Evolutionary conservation across 1,284 basidiomycete species (phyloP).

Genomic region (Grifola frondosa): DNA sequence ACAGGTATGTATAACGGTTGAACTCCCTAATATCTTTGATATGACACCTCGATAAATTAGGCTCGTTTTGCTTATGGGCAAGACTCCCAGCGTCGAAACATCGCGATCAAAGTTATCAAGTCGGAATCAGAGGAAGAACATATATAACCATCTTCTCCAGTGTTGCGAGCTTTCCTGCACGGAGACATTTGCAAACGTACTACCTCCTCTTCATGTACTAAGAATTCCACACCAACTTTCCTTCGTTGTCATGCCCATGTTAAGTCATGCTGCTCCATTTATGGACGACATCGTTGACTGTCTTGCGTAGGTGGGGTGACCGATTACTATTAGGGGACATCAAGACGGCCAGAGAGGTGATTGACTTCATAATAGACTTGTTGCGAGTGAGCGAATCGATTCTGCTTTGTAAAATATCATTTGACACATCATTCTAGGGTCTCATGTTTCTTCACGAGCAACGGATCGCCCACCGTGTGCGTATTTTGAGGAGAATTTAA

Average conservation of each 20-base stretch:
- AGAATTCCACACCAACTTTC: not conserved
- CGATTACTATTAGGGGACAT: not conserved
- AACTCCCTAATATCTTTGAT: too few relatives aligned
- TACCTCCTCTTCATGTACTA: not conserved
- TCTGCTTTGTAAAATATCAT: not conserved
- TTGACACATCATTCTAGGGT: not conserved
- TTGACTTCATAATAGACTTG: slow-evolving; percentile 1
- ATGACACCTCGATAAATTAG: too few relatives aligned
- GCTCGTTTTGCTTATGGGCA: too few relatives aligned
- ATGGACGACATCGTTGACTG: not conserved
- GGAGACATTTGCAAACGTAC: not conserved
- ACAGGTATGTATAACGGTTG: too few relatives aligned
- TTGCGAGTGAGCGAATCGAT: not conserved
- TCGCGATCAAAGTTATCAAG: too few relatives aligned
- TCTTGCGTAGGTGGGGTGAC: slow-evolving; percentile 4
- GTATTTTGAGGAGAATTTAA: not conserved
- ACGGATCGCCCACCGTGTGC: slow-evolving; percentile 7
- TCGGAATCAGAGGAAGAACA: too few relatives aligned
- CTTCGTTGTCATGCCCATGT: slow-evolving; percentile 5
- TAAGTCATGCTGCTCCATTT: too few relatives aligned
- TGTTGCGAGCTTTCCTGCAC: too few relatives aligned
- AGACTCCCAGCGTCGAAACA: too few relatives aligned
- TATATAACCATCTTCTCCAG: too few relatives aligned
- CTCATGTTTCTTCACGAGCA: slow-evolving; percentile 3
- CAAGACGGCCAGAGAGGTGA: not conserved